Conservation (phyloP, 345 rosid genomes). For the Erodium maritimum region DNA sequence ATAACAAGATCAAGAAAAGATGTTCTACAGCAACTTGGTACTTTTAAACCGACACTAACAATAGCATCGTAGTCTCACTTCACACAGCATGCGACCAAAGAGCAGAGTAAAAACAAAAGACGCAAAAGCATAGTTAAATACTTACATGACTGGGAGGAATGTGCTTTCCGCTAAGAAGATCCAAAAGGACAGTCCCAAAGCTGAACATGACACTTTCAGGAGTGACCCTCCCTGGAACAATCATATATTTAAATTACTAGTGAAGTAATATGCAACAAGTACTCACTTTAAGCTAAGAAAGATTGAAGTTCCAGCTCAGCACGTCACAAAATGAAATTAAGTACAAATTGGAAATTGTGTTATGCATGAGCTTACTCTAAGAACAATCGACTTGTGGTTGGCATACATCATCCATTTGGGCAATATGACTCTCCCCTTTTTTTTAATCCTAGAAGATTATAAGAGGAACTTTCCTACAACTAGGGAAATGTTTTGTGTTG, state of each 20-base stretch:
- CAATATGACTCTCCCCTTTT: neutral
- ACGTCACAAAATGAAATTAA: neutral
- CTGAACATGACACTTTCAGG: constrained; percentile 64
- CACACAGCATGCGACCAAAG: neutral
- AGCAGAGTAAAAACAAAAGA: too few relatives aligned
- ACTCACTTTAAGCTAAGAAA: too few relatives aligned
- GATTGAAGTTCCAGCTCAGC: neutral
- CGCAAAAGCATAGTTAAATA: neutral
- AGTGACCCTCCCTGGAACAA: constrained; percentile 56
- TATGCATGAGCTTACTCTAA: too few relatives aligned
- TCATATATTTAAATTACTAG: neutral
- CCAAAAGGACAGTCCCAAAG: constrained; percentile 68
- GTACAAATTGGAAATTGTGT: too few relatives aligned
- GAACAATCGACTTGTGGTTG: neutral
- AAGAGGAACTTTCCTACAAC: neutral
- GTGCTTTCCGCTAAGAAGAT: constrained; percentile 67
- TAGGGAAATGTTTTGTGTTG: neutral
- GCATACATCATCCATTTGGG: neutral
- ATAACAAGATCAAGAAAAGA: neutral
- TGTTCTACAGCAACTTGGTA: neutral
- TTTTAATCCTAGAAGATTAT: neutral
- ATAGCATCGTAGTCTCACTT: neutral
- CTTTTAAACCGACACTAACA: neutral
- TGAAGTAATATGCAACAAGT: neutral
- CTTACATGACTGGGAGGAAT: constrained; percentile 83